Conservation (phyloP, 2,329 filamentous ascomycete species). For the Rugonectria rugulosa region DNA sequence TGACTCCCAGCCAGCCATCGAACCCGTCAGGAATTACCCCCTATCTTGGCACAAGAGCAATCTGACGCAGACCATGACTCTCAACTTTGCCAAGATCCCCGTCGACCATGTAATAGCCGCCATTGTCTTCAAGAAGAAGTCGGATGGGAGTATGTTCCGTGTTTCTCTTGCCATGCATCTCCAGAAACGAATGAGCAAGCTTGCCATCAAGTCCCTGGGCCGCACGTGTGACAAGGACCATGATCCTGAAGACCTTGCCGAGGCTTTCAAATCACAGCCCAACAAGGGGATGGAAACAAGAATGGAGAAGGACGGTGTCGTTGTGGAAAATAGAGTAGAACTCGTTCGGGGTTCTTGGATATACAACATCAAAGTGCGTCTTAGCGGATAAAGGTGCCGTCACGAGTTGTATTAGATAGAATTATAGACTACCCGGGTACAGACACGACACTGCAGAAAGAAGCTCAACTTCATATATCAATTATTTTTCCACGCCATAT, state of each 20-base stretch:
- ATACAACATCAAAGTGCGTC: constrained; percentile 1
- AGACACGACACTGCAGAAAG: too few species aligned
- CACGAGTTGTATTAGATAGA: neutral
- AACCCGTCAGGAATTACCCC: constrained; percentile 6
- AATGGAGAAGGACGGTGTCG: neutral
- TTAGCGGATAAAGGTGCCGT: neutral
- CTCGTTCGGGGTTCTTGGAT: constrained; percentile 14
- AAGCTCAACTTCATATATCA: neutral
- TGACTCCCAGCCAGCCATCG: neutral
- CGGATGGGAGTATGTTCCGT: neutral
- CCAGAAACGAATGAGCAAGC: neutral
- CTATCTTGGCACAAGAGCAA: constrained; percentile 10
- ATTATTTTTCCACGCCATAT: neutral
- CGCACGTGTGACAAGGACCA: neutral
- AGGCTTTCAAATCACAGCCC: neutral
- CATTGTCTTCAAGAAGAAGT: neutral
- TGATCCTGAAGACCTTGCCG: neutral
- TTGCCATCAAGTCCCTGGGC: neutral
- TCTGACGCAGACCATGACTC: constrained; percentile 10
- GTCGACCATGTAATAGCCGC: neutral
- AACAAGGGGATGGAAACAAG: neutral
- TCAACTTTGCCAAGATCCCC: neutral
- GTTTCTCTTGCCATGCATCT: constrained; percentile 12
- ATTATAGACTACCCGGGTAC: neutral
- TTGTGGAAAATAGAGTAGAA: neutral